Conservation (phyloP, 768 basidiomycete species). For the Leucosporidium scottii region DNA sequence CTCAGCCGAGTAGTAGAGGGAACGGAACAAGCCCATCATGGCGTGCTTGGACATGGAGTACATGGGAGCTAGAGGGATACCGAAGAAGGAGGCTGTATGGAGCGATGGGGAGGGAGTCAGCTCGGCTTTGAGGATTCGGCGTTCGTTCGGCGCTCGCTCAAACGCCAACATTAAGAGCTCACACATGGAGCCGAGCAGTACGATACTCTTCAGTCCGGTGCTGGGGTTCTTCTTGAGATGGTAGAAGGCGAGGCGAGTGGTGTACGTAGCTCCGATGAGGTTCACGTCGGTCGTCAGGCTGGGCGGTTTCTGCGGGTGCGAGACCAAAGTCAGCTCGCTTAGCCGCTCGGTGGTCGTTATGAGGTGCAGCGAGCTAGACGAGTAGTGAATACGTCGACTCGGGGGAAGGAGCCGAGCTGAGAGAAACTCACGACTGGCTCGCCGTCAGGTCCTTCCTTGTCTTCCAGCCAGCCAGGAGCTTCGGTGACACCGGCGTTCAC, state of each 20-base stretch:
- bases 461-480: constrained; percentile 37
- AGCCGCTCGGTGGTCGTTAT: no score
- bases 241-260: constrained; percentile 51
- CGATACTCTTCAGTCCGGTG: constrained; percentile 45
- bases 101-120: no score
- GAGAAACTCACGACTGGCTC: constrained; percentile 39
- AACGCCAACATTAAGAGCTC: no score
- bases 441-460: constrained; percentile 38
- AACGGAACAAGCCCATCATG: constrained; percentile 1
- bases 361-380: no score
- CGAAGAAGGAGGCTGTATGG: background rate
- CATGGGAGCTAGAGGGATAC: background rate
- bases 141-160: no score
- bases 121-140: no score
- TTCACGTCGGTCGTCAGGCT: constrained; percentile 52
- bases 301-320: constrained; percentile 43
- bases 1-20: background rate
- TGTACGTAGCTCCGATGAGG: constrained; percentile 49
- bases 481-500: constrained; percentile 47
- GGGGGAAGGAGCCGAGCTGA: no score
- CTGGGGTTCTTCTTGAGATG: constrained; percentile 44
- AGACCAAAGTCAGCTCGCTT: background rate
- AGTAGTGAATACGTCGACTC: no score
- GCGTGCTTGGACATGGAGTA: constrained; percentile 2
- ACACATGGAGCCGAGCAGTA: constrained; percentile 57